A percentile compares a stretch with the other conserved stretches of the same genome.
These are phyloP conservation scores for Sanghuangporus baumii DNA, from an alignment of 1,284 basidiomycete genomes.

Conservation along the genomic window DNA sequence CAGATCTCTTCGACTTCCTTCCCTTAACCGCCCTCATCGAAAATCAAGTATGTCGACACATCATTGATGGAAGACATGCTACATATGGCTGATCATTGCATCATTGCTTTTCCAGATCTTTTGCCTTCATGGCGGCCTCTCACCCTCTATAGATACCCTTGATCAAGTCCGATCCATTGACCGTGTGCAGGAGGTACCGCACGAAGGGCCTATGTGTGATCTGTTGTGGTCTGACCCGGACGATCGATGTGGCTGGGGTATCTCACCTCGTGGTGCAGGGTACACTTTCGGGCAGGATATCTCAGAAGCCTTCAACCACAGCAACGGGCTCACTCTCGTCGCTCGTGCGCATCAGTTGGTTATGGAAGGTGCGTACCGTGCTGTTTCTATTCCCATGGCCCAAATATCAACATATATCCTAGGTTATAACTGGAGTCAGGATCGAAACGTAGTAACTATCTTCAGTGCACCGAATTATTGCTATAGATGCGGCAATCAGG, in stretches of 20 bases:
- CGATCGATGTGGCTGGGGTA: conserved; percentile 99
- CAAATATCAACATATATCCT: neutral
- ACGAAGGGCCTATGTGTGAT: conserved; percentile 99
- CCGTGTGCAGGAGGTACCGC: conserved; percentile 97
- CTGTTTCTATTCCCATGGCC: neutral
- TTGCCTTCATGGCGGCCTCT: conserved; percentile 97
- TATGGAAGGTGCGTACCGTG: conserved; percentile 81
- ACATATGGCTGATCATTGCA: neutral
- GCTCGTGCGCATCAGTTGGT: conserved; percentile 95
- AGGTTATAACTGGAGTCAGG: conserved; percentile 95
- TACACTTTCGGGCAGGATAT: conserved; percentile 99
- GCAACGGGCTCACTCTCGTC: conserved; percentile 96
- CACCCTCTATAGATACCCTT: conserved; percentile 98
- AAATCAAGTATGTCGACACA: conserved; percentile 75
- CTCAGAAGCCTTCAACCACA: conserved; percentile 96
- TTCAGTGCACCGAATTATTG: conserved; percentile 99
- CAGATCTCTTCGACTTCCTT: conserved; percentile 97
- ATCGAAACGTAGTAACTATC: conserved; percentile 99
- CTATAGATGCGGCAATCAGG: conserved; percentile 99
- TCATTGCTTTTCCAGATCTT: conserved; percentile 69
- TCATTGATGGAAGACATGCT: neutral
- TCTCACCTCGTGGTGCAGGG: conserved; percentile 96
- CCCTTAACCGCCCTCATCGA: conserved; percentile 97
- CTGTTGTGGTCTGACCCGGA: conserved; percentile 99
- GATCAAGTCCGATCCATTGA: conserved; percentile 99